phyloP scores from a whole-genome alignment of 768 basidiomycete genomes.

The Boletales sp. region DNA sequence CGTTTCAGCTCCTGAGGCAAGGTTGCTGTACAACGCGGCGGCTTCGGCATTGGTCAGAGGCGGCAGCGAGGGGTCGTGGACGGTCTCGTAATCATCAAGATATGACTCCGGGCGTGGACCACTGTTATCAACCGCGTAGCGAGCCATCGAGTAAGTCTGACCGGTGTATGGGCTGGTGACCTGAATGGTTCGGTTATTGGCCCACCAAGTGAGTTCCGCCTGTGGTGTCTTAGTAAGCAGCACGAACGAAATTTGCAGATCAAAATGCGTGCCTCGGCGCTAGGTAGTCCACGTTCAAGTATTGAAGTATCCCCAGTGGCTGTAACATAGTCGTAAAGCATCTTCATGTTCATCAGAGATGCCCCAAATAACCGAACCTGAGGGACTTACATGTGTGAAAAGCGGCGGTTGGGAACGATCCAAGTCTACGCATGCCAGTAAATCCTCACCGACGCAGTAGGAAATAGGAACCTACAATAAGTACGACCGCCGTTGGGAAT shows the following conservation, averaged over 20 bases:
- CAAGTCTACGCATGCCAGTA: slow-evolving; percentile 47
- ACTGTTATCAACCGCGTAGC: slow-evolving; percentile 74
- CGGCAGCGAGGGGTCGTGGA: slow-evolving; percentile 59
- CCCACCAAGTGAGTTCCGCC: slow-evolving; percentile 86
- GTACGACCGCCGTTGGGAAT: slow-evolving; percentile 93
- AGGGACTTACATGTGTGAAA: slow-evolving; percentile 64
- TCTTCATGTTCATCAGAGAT: slow-evolving; percentile 40
- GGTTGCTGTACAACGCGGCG: slow-evolving; percentile 74
- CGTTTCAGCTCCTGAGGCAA: slow-evolving; percentile 85
- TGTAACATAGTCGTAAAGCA: slow-evolving; percentile 83
- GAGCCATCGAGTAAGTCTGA: slow-evolving; percentile 60
- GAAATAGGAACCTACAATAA: slow-evolving; percentile 55
- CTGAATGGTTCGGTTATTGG: slow-evolving; percentile 61
- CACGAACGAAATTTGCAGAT: not conserved
- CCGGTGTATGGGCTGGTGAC: slow-evolving; percentile 72
- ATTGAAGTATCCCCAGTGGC: slow-evolving; percentile 72
- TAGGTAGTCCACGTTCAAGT: slow-evolving; percentile 73
- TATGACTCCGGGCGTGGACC: slow-evolving; percentile 91
- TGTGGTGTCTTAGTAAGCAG: slow-evolving; percentile 21
- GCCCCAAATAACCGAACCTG: not conserved
- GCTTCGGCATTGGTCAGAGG: slow-evolving; percentile 58
- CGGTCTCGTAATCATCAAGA: slow-evolving; percentile 72
- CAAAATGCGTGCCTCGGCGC: slow-evolving; percentile 61
- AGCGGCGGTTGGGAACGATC: slow-evolving; percentile 92
- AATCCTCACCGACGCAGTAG: not conserved